Percentiles rank a stretch among this genome's conserved stretches.
Conservation (phyloP, 495 filamentous ascomycete genomes). For the Neurospora pannonica region DNA sequence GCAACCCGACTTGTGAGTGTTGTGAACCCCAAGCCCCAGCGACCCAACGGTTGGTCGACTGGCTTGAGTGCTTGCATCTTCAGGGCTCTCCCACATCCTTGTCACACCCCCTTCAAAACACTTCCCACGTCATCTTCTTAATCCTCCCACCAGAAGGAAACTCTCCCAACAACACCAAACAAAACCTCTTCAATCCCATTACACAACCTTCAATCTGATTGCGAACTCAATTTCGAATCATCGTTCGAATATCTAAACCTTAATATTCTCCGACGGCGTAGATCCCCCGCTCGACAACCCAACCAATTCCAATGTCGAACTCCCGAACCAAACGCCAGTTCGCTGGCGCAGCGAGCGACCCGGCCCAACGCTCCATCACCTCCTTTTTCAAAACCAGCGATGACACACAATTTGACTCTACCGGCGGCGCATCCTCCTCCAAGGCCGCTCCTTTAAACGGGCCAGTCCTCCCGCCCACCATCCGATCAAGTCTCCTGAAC, state of each 20-base stretch:
- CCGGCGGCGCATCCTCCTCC: not conserved
- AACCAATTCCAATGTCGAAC: conserved; percentile 27
- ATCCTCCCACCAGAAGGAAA: not conserved
- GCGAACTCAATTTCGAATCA: not conserved
- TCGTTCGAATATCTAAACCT: not conserved
- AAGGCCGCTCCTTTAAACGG: conserved; percentile 25
- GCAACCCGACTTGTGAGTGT: not conserved
- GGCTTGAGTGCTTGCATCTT: not conserved
- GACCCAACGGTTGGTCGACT: not conserved
- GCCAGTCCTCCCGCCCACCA: conserved; percentile 46
- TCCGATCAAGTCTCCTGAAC: conserved; percentile 70
- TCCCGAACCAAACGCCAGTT: conserved; percentile 41
- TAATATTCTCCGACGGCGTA: not conserved
- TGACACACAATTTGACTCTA: conserved; percentile 5
- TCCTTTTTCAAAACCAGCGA: conserved; percentile 30
- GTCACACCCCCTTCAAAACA: not conserved
- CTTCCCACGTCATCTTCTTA: not conserved
- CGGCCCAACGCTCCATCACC: conserved; percentile 39
- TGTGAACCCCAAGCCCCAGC: not conserved
- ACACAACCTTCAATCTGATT: not conserved
- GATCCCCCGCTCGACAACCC: not conserved
- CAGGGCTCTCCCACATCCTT: not conserved
- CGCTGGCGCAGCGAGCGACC: conserved; percentile 41
- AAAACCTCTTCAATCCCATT: not conserved
- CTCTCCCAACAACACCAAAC: not conserved